Evolutionary conservation across 139 green algal genomes (phyloP), one percentile per base, ranked within the genome.

Genomic region (Picochlorum sp.): DNA sequence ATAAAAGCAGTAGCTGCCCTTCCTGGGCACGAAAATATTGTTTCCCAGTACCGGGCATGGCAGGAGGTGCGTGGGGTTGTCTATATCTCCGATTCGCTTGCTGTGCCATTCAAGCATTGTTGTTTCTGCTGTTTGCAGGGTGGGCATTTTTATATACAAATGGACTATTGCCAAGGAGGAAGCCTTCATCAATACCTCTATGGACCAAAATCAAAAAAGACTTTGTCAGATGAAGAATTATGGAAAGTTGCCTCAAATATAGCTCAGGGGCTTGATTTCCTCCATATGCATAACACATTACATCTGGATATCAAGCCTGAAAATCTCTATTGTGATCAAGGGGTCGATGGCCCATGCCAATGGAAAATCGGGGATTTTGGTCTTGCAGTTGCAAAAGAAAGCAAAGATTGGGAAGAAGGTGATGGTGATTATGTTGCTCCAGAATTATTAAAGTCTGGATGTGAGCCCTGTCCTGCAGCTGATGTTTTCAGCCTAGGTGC

Each of bases 221-320:
- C 53, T 29, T 25, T 55, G 26, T 18, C 28, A 0, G 37, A 67
- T 16, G 54, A 72, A 4, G 45, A 71, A 44, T 29, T 84, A 10
- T 79, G 76, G 72, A 30, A 18, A 4, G 61, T 69, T 12, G 49
- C 55, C 7, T 13, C 45, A 22, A 50, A 83, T 33, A 40, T 83
- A 3, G 73, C 73, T 30, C 55, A 32, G 13, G 84, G 84, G 5
- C 68, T 93, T 28, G 30, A 59, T 29, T 85, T 88, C 54, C 68
- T 93, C 29, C 84, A 93, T 63, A 33, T 18, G n/a, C 45, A 77
- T 33, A 51, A 66, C 18, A 68, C 93, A 14, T 25, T 93, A 33
- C 84, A 93, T 64, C 72, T 93, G 39, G 85, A 93, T 67, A 73
- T 93, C 39, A 93, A 93, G 63, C 85, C 85, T 7, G 85, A 91